These are phyloP conservation scores for Rosa hybrid DNA, from an alignment of 331 rosid genomes.

Conservation along the genomic window DNA sequence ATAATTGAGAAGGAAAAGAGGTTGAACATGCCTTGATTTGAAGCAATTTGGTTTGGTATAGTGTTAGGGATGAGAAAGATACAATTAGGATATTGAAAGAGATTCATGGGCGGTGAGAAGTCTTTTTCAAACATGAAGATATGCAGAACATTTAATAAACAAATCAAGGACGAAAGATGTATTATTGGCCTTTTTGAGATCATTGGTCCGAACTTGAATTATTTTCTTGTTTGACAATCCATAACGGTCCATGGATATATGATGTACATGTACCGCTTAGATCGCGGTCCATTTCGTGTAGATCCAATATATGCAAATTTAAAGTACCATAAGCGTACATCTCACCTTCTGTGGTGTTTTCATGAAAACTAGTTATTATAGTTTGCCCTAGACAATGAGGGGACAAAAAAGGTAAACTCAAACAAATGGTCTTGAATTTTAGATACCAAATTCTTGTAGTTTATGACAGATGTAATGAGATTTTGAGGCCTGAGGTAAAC, in stretches of 20 bases:
- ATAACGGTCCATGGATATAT: not conserved
- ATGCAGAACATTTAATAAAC: not conserved
- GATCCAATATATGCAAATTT: not conserved
- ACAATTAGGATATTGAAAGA: not conserved
- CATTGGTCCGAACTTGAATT: not conserved
- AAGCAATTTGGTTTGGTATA: not conserved
- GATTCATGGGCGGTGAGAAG: not conserved
- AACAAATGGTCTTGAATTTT: not conserved
- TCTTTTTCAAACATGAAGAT: not conserved
- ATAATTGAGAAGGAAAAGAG: not conserved
- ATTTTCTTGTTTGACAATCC: not conserved
- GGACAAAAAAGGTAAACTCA: not conserved
- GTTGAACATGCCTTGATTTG: not conserved
- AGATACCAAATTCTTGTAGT: not conserved
- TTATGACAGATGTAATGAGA: not conserved
- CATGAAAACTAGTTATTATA: not conserved
- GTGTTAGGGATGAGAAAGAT: not conserved
- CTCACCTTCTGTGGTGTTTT: not conserved
- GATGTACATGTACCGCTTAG: not conserved
- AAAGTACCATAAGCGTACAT: not conserved
- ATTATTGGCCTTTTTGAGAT: not conserved
- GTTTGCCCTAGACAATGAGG: not conserved
- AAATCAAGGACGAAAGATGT: not conserved
- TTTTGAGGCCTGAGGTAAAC: not conserved
- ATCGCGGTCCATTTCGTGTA: not conserved